phyloP scores from a whole-genome alignment of 208 protist species.

The Leishmania gerbilli region DNA sequence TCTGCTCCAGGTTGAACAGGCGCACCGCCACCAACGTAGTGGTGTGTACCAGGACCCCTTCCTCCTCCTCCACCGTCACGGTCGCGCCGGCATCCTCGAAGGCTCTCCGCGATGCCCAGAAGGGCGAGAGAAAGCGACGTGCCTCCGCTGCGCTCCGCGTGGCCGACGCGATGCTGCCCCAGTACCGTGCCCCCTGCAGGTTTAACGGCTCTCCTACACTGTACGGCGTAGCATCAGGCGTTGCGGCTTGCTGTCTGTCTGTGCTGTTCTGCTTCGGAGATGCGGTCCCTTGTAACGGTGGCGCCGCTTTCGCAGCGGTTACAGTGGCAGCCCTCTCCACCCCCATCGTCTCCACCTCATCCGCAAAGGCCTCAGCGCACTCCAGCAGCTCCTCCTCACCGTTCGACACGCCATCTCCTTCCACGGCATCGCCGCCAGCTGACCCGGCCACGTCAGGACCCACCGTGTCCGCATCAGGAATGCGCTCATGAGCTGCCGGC shows the following conservation, averaged over 20 bases:
- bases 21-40: not conserved
- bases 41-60: constrained; percentile 28
- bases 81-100: constrained; percentile 22
- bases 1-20: constrained; percentile 75
- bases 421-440: not conserved
- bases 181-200: constrained; percentile 28
- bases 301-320: not conserved
- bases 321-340: not conserved
- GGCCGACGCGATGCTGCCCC: constrained; percentile 24
- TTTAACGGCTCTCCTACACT: constrained; percentile 12
- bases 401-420: not conserved
- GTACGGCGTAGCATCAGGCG: not conserved
- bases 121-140: constrained; percentile 40
- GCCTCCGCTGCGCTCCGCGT: constrained; percentile 19
- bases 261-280: not conserved
- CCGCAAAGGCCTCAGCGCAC: constrained; percentile 1
- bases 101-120: constrained; percentile 40
- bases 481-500: not conserved
- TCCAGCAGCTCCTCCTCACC: constrained; percentile 39
- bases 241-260: not conserved
- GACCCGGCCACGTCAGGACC: not conserved
- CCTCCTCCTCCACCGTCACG: constrained; percentile 25
- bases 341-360: not conserved
- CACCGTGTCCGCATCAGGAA: not conserved
- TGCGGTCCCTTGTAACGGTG: not conserved